Evolutionary conservation across 2,329 filamentous ascomycete genomes (phyloP).

Genomic region (Colletotrichum sidae): DNA sequence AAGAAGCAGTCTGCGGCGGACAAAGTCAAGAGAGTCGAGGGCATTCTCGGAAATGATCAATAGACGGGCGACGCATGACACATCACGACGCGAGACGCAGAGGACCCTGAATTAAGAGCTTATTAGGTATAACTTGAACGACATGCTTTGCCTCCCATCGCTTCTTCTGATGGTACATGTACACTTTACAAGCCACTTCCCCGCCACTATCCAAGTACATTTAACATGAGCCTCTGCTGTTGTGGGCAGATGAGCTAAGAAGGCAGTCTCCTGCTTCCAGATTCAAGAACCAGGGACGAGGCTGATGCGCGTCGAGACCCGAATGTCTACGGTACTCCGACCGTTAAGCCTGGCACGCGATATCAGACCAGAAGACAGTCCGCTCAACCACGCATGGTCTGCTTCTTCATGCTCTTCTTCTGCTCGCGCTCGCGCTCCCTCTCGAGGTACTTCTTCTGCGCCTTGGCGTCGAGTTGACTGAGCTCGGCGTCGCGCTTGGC

Average conservation of each 20-base stretch:
- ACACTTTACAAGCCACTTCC: not conserved
- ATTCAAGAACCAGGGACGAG: too few species aligned
- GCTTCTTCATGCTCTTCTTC: constrained; percentile 66
- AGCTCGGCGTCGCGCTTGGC: constrained; percentile 89
- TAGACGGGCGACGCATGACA: not conserved
- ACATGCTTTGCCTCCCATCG: constrained; percentile 21
- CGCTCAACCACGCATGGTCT: constrained; percentile 62
- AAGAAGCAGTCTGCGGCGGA: constrained; percentile 85
- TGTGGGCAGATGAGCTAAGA: too few species aligned
- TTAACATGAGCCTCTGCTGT: constrained; percentile 8
- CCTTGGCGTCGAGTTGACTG: constrained; percentile 80
- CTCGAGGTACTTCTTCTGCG: constrained; percentile 87
- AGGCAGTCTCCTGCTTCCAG: too few species aligned
- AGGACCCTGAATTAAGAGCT: not conserved
- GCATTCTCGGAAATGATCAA: constrained; percentile 54
- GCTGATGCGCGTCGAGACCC: too few species aligned
- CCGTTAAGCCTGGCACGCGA: too few species aligned
- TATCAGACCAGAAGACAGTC: not conserved
- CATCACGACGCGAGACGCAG: not conserved
- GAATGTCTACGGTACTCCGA: too few species aligned
- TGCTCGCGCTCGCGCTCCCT: constrained; percentile 82
- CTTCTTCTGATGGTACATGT: constrained; percentile 26
- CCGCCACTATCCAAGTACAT: constrained; percentile 6
- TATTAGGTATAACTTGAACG: constrained; percentile 30
- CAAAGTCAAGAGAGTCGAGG: constrained; percentile 76